These are phyloP conservation scores for Fremontodendron californicum DNA, from an alignment of 345 rosid species.

Conservation along the genomic window DNA sequence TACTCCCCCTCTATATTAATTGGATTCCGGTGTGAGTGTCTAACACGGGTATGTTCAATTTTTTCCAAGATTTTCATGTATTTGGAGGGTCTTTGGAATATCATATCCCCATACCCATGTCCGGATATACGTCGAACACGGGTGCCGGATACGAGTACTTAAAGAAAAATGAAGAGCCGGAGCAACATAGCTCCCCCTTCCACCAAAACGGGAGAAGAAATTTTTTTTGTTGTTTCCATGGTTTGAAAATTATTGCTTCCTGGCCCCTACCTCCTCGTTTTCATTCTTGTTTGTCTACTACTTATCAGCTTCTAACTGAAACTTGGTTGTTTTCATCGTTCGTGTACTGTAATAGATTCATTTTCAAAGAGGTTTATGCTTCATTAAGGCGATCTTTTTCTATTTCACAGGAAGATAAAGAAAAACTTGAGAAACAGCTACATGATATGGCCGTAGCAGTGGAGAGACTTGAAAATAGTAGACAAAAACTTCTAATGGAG, in stretches of 20 bases:
- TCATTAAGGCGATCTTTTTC: neutral
- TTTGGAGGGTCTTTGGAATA: too few species aligned
- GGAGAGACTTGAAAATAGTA: slow-evolving; percentile 88
- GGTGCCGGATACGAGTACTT: too few species aligned
- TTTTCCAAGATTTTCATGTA: too few species aligned
- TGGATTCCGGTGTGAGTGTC: too few species aligned
- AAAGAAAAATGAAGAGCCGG: too few species aligned
- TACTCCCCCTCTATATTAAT: neutral
- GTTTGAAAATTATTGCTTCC: neutral
- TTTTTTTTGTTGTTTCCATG: neutral
- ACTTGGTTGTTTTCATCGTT: neutral
- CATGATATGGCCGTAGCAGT: slow-evolving; percentile 92
- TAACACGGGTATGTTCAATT: too few species aligned
- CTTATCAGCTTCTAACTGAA: neutral
- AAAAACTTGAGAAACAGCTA: slow-evolving; percentile 82
- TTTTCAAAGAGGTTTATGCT: neutral
- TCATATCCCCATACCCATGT: too few species aligned
- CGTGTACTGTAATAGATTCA: neutral
- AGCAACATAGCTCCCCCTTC: too few species aligned
- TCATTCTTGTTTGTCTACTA: neutral
- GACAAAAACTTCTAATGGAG: slow-evolving; percentile 97
- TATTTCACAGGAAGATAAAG: slow-evolving; percentile 65
- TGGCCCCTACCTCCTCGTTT: neutral
- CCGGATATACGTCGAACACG: too few species aligned
- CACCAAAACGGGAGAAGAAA: neutral